These are phyloP conservation scores for Herpotrichia juniperi DNA, from an alignment of 2,329 filamentous ascomycete species.

Conservation along the genomic window DNA sequence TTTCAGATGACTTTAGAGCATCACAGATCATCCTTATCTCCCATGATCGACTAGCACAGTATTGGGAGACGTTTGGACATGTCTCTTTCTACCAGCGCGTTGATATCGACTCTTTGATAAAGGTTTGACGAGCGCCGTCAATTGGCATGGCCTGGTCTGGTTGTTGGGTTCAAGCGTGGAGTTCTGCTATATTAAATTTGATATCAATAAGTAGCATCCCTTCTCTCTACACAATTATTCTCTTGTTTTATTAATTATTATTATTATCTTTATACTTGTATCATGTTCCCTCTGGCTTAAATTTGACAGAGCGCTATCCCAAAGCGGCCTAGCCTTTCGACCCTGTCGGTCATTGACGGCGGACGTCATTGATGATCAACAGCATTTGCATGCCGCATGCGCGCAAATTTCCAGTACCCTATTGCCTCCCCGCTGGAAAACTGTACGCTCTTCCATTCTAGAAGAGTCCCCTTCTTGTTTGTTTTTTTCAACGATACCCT, in stretches of 20 bases:
- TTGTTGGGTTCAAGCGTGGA: not conserved
- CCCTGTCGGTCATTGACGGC: not conserved
- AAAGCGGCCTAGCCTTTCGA: not conserved
- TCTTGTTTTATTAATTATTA: too few species aligned
- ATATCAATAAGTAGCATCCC: not conserved
- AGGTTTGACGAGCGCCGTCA: not conserved
- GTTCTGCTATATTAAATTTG: not conserved
- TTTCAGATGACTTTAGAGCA: constrained; percentile 72
- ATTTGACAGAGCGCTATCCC: too few species aligned
- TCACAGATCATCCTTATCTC: constrained; percentile 81
- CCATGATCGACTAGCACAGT: constrained; percentile 77
- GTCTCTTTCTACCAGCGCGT: constrained; percentile 57
- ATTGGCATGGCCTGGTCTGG: not conserved
- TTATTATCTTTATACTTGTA: too few species aligned
- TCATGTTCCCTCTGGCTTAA: too few species aligned
- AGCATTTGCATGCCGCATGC: not conserved
- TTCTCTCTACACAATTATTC: not conserved
- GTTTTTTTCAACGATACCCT: not conserved
- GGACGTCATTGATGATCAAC: constrained; percentile 14
- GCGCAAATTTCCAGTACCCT: not conserved
- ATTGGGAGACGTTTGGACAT: constrained; percentile 70
- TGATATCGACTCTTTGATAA: constrained; percentile 47
- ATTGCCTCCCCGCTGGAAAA: not conserved
- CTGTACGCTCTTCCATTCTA: not conserved
- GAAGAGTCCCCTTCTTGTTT: not conserved